These are phyloP conservation scores for Fraxinus sp. DNA, from an alignment of 305 asterid genomes.

Conservation along the genomic window DNA sequence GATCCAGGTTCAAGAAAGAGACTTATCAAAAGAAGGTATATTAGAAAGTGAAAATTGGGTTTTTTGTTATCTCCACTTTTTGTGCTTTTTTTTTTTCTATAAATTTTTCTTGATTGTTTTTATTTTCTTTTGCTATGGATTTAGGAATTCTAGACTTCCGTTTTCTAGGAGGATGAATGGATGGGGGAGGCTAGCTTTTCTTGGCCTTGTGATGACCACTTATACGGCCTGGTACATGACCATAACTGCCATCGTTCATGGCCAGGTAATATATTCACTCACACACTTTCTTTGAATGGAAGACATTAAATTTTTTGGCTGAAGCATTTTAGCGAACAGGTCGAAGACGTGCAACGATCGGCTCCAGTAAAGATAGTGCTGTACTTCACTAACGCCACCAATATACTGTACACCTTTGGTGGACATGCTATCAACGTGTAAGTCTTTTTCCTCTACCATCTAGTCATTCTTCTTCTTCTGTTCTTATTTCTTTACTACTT, in stretches of 20 bases:
- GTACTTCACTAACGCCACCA: constrained; percentile 94
- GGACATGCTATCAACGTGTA: constrained; percentile 99
- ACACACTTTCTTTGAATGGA: not conserved
- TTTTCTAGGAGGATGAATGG: constrained; percentile 12
- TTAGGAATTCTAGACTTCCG: too few species aligned
- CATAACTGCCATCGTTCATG: constrained; percentile 62
- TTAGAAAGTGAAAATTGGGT: constrained; percentile 14
- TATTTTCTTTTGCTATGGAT: too few species aligned
- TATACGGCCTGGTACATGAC: constrained; percentile 94
- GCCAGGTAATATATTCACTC: constrained; percentile 58
- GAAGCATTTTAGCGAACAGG: constrained; percentile 35
- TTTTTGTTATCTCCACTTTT: not conserved
- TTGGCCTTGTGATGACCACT: constrained; percentile 95
- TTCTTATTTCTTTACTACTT: constrained; percentile 40
- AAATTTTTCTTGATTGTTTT: not conserved
- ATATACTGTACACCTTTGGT: constrained; percentile 86
- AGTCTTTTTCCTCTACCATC: constrained; percentile 11
- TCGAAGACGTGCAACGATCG: constrained; percentile 61
- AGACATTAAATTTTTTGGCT: not conserved
- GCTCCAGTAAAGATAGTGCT: constrained; percentile 68
- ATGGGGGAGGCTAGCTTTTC: constrained; percentile 16
- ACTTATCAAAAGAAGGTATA: not conserved
- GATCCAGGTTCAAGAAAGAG: not conserved
- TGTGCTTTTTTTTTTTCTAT: constrained; percentile 15
- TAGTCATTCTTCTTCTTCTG: constrained; percentile 15